Conservation (phyloP, 495 filamentous ascomycete species). For the Articulospora tetracladia region DNA sequence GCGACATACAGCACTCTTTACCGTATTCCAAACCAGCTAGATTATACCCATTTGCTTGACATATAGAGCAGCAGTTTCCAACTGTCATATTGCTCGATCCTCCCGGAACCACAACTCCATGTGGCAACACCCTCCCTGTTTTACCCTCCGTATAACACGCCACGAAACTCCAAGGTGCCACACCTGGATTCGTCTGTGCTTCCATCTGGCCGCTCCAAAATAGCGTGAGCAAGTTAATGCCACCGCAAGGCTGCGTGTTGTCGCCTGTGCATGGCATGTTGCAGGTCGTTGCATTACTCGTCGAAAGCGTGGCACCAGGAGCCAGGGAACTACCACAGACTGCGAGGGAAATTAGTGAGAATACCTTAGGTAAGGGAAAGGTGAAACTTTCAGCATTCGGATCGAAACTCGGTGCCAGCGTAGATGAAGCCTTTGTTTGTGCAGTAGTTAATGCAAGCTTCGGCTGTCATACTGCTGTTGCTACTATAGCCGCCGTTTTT, state of each 20-base stretch:
- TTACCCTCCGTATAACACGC: slow-evolving; percentile 27
- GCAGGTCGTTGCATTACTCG: slow-evolving; percentile 33
- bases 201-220: slow-evolving; percentile 27
- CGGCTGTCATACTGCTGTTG: slow-evolving; percentile 31
- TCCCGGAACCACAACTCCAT: background rate
- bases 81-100: slow-evolving; percentile 28
- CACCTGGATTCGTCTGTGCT: slow-evolving; percentile 20
- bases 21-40: slow-evolving; percentile 49
- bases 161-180: slow-evolving; percentile 15
- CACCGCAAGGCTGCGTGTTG: slow-evolving; percentile 38
- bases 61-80: slow-evolving; percentile 37
- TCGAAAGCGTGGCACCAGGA: slow-evolving; percentile 17
- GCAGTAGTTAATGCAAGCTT: slow-evolving; percentile 36
- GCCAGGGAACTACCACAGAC: slow-evolving; percentile 40
- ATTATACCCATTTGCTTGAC: slow-evolving; percentile 37
- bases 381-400: slow-evolving; percentile 19
- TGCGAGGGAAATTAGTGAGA: slow-evolving; percentile 25
- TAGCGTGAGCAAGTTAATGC: slow-evolving; percentile 28
- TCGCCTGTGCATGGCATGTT: slow-evolving; percentile 42
- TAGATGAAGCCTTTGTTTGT: slow-evolving; percentile 27
- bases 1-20: slow-evolving; percentile 27
- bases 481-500: slow-evolving; percentile 1
- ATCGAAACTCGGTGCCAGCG: slow-evolving; percentile 38
- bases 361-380: slow-evolving; percentile 1
- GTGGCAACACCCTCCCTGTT: slow-evolving; percentile 4